These are phyloP conservation scores for Fusarium staphyleae DNA, from an alignment of 2,329 filamentous ascomycete species.

Conservation along the genomic window DNA sequence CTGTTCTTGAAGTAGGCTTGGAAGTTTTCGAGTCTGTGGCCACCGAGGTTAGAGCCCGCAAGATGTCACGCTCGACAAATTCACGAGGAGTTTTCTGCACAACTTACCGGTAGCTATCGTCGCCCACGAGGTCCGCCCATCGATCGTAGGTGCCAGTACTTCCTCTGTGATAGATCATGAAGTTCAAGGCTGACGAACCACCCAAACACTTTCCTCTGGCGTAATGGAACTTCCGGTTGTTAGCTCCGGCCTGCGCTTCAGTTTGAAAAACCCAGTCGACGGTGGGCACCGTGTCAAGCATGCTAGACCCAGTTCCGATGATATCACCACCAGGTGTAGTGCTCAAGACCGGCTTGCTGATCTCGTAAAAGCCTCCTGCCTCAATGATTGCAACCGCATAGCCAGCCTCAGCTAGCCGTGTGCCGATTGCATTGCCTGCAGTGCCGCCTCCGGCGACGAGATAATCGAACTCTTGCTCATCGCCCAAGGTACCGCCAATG, in stretches of 20 bases:
- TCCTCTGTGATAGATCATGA: conserved; percentile 18
- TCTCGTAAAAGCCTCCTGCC: conserved; percentile 47
- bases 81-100: no score
- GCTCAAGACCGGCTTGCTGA: conserved; percentile 40
- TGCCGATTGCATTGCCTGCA: conserved; percentile 46
- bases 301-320: conserved; percentile 28
- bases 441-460: conserved; percentile 50
- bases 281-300: conserved; percentile 29
- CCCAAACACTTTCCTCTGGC: background rate
- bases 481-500: conserved; percentile 19
- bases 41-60: background rate
- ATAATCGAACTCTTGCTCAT: conserved; percentile 35
- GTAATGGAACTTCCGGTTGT: background rate
- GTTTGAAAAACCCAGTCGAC: background rate
- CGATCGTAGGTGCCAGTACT: background rate
- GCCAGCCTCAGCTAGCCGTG: conserved; percentile 44
- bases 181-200: background rate
- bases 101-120: conserved; percentile 11
- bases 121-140: background rate
- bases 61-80: no score
- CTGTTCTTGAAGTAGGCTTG: background rate
- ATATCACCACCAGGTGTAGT: conserved; percentile 38
- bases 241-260: background rate
- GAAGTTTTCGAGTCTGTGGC: background rate
- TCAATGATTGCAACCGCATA: conserved; percentile 49